Percentiles rank a stretch among this genome's conserved stretches.
phyloP scores from a whole-genome alignment of 2,329 filamentous ascomycete species.

The Eutypella sp. region DNA sequence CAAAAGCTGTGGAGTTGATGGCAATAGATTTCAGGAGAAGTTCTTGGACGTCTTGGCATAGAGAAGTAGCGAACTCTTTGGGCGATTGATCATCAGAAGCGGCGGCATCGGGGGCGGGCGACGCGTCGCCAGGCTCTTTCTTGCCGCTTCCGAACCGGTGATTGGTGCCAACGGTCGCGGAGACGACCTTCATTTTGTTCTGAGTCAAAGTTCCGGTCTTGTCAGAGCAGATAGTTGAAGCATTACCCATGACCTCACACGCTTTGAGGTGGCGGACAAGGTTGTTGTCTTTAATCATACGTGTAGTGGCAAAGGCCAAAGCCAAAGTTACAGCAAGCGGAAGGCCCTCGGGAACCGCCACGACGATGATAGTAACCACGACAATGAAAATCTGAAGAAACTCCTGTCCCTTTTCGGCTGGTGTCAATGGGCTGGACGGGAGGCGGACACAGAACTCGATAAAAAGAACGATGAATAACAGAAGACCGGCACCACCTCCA shows the following conservation, averaged over 20 bases:
- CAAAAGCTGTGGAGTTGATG: slow-evolving; percentile 70
- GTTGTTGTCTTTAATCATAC: slow-evolving; percentile 75
- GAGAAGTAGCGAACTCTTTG: slow-evolving; percentile 42
- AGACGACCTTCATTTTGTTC: slow-evolving; percentile 65
- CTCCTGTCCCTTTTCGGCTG: slow-evolving; percentile 72
- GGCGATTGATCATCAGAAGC: slow-evolving; percentile 32
- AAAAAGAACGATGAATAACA: slow-evolving; percentile 79
- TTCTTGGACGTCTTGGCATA: slow-evolving; percentile 43
- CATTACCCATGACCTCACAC: slow-evolving; percentile 78
- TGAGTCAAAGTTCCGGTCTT: slow-evolving; percentile 65
- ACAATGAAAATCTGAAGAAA: slow-evolving; percentile 75
- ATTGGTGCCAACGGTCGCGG: slow-evolving; percentile 52
- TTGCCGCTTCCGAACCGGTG: slow-evolving; percentile 47
- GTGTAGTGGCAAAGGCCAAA: slow-evolving; percentile 69
- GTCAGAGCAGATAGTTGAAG: slow-evolving; percentile 65
- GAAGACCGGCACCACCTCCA: slow-evolving; percentile 69
- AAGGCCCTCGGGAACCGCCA: slow-evolving; percentile 73
- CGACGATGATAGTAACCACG: slow-evolving; percentile 74
- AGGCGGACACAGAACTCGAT: slow-evolving; percentile 78
- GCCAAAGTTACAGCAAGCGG: slow-evolving; percentile 74
- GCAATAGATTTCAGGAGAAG: slow-evolving; percentile 56
- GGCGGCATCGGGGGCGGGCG: slow-evolving; percentile 6
- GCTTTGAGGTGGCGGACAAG: slow-evolving; percentile 71
- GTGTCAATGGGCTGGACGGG: slow-evolving; percentile 42
- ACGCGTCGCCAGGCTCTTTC: slow-evolving; percentile 15